Conservation (phyloP, 495 filamentous ascomycete genomes). For the Neurospora sp. region DNA sequence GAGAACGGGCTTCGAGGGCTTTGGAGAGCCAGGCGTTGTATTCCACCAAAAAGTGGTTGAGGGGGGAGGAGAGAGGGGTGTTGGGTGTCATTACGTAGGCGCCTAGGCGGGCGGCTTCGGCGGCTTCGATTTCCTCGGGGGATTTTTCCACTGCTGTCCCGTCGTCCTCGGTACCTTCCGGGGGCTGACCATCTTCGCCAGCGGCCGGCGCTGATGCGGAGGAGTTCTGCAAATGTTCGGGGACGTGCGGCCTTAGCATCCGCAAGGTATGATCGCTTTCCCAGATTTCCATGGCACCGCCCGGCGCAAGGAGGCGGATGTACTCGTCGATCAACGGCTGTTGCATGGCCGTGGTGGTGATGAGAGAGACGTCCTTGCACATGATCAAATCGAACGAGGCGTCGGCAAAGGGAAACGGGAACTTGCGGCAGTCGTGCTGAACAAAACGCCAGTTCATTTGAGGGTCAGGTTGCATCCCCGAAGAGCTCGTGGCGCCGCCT, state of each 20-base stretch:
- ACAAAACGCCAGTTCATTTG: constrained; percentile 83
- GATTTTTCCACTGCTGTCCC: constrained; percentile 15
- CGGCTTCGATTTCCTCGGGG: background rate
- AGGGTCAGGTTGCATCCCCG: constrained; percentile 34
- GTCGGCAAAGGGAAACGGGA: constrained; percentile 70
- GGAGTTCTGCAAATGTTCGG: constrained; percentile 26
- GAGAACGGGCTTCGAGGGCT: constrained; percentile 59
- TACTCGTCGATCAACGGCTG: constrained; percentile 63
- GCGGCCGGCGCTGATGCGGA: constrained; percentile 10
- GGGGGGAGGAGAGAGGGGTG: constrained; percentile 65
- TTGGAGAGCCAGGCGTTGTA: constrained; percentile 78
- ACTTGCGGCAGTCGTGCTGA: constrained; percentile 70
- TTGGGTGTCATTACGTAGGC: constrained; percentile 78
- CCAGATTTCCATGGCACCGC: constrained; percentile 80
- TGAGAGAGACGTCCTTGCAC: constrained; percentile 75
- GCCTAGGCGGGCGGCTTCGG: constrained; percentile 42
- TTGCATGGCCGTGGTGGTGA: constrained; percentile 51
- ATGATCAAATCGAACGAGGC: constrained; percentile 85
- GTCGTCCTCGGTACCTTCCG: constrained; percentile 27
- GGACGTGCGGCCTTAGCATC: constrained; percentile 65
- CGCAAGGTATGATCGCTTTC: constrained; percentile 71
- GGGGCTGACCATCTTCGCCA: background rate
- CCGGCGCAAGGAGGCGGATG: constrained; percentile 64
- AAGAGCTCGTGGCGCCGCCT: background rate
- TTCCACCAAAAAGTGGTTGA: constrained; percentile 73